phyloP scores from a whole-genome alignment of 345 rosid genomes.

The Nephelium lappaceum region DNA sequence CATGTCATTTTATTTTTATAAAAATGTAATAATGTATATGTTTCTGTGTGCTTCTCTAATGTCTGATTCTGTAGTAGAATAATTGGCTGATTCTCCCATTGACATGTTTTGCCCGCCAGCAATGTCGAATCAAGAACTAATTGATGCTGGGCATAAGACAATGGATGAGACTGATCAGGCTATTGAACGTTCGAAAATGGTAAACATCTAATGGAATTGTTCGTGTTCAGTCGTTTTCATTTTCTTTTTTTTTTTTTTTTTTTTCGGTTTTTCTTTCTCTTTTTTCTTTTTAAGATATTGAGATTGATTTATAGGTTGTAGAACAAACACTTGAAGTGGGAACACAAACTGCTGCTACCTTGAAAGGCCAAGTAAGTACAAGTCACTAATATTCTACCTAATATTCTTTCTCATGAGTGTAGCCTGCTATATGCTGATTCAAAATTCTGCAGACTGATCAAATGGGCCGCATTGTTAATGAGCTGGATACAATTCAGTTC shows the following conservation, averaged over 20 bases:
- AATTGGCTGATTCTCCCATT: background rate
- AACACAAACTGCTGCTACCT: conserved; percentile 84
- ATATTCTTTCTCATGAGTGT: background rate
- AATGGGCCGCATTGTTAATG: conserved; percentile 98
- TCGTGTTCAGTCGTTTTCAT: conserved; percentile 13
- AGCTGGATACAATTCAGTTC: conserved; percentile 96
- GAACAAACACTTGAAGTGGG: conserved; percentile 98
- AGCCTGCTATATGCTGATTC: conserved; percentile 21
- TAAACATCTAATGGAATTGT: conserved; percentile 18
- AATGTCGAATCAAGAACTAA: conserved; percentile 92
- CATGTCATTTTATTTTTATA: background rate
- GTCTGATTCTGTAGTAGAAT: background rate
- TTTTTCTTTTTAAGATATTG: background rate
- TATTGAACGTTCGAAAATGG: conserved; percentile 93
- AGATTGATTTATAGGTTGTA: conserved; percentile 62
- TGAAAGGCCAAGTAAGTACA: conserved; percentile 90
- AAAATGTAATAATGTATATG: background rate
- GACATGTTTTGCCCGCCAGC: conserved; percentile 40
- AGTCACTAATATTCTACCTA: background rate
- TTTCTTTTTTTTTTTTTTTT: conserved; percentile 13
- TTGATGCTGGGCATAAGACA: conserved; percentile 73
- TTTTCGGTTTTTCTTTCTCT: conserved; percentile 4
- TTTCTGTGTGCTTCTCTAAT: background rate
- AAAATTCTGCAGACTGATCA: conserved; percentile 79
- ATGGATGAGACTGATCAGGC: conserved; percentile 99